Conservation (phyloP, 768 basidiomycete genomes). For the Suillus fuscotomentosus region DNA sequence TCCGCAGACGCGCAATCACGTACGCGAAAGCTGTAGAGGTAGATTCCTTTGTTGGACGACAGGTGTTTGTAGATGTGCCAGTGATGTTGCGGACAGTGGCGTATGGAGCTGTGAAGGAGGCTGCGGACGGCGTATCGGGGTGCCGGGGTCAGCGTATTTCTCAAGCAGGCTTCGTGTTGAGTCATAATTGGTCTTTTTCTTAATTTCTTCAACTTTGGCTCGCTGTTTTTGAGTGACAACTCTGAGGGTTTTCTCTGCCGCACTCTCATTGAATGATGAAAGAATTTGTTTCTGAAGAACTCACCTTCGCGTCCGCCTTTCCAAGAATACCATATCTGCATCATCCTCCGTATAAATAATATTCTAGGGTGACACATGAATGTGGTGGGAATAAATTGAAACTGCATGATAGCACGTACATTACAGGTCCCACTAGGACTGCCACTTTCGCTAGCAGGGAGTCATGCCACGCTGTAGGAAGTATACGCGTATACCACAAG, state of each 20-base stretch:
- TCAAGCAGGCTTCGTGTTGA: slow-evolving; percentile 87
- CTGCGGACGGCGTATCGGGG: slow-evolving; percentile 44
- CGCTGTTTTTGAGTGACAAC: slow-evolving; percentile 75
- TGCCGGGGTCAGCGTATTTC: slow-evolving; percentile 71
- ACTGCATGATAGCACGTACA: slow-evolving; percentile 49
- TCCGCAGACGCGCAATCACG: slow-evolving; percentile 16
- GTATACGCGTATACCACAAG: slow-evolving; percentile 65
- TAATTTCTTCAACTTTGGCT: slow-evolving; percentile 89
- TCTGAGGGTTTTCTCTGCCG: slow-evolving; percentile 76
- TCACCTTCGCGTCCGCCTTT: slow-evolving; percentile 81
- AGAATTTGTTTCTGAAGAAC: slow-evolving; percentile 1
- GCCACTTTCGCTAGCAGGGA: slow-evolving; percentile 38
- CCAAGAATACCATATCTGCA: slow-evolving; percentile 80
- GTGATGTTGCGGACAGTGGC: slow-evolving; percentile 26
- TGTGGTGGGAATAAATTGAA: neutral
- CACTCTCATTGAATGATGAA: neutral
- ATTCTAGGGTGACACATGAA: slow-evolving; percentile 41
- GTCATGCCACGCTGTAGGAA: slow-evolving; percentile 40
- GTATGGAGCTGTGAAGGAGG: slow-evolving; percentile 29
- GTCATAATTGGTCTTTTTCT: slow-evolving; percentile 97
- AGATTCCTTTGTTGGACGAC: slow-evolving; percentile 22
- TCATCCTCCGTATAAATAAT: slow-evolving; percentile 74
- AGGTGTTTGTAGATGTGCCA: slow-evolving; percentile 19
- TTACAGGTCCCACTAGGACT: slow-evolving; percentile 70
- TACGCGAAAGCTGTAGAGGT: slow-evolving; percentile 39